Evolutionary conservation across 805 yeast species (phyloP).

Genomic region (Candida hungchunana): DNA sequence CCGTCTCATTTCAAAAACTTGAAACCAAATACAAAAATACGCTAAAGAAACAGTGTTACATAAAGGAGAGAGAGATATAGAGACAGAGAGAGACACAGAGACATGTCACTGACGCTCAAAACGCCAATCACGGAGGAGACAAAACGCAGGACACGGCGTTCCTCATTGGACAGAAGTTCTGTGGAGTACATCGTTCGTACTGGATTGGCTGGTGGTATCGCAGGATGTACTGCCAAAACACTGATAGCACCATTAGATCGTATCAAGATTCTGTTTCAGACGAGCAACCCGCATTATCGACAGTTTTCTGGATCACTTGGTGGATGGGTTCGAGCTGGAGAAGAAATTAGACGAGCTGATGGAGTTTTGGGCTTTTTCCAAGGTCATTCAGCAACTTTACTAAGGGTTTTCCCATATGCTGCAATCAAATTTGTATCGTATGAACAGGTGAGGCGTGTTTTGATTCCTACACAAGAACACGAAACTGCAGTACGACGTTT

Average conservation of each 20-base stretch:
- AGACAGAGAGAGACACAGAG: too few relatives aligned
- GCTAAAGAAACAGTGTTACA: too few relatives aligned
- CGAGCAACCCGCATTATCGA: conserved; percentile 84
- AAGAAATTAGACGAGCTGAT: conserved; percentile 58
- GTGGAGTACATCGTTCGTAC: conserved; percentile 75
- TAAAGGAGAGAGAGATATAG: too few relatives aligned
- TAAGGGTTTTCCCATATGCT: conserved; percentile 94
- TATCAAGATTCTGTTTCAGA: conserved; percentile 91
- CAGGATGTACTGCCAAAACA: conserved; percentile 96
- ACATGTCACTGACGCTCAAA: conserved; percentile 2
- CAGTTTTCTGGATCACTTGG: conserved; percentile 74
- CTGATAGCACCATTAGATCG: conserved; percentile 93
- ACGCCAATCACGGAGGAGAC: conserved; percentile 1
- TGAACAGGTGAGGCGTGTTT: conserved; percentile 78
- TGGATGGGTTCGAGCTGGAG: conserved; percentile 74
- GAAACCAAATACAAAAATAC: too few relatives aligned
- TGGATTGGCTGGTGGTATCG: conserved; percentile 92
- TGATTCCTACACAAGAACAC: conserved; percentile 69
- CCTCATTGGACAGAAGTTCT: conserved; percentile 57
- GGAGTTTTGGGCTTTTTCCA: conserved; percentile 83
- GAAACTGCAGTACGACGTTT: conserved; percentile 83
- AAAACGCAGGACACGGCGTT: conserved; percentile 1
- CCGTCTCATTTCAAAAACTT: too few relatives aligned
- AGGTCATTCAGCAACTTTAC: conserved; percentile 91
- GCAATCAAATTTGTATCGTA: conserved; percentile 95